Conservation (phyloP, 1,139 yeast species). For the Pichia sp. region DNA sequence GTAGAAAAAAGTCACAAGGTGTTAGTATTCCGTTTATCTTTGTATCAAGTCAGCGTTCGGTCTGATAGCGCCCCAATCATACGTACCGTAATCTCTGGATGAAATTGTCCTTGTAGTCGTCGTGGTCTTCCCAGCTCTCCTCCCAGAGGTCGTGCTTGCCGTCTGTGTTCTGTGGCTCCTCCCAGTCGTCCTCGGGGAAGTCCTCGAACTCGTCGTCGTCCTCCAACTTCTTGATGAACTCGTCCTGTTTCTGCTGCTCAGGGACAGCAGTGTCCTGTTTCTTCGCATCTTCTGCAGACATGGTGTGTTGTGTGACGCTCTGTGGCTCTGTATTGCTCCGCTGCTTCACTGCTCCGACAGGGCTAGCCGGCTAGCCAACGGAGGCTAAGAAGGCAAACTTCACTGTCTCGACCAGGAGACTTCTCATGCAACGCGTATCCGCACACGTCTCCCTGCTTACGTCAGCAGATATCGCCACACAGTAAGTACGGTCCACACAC, state of each 20-base stretch:
- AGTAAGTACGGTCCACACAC: no score
- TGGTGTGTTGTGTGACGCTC: neutral
- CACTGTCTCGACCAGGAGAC: no score
- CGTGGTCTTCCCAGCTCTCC: conserved; percentile 95
- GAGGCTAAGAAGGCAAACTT: no score
- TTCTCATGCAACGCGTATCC: no score
- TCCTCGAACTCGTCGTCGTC: conserved; percentile 96
- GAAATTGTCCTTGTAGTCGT: conserved; percentile 74
- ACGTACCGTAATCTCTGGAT: conserved; percentile 59
- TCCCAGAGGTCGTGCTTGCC: conserved; percentile 64
- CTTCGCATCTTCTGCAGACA: conserved; percentile 5
- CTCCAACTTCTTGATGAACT: conserved; percentile 60
- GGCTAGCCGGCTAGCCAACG: no score
- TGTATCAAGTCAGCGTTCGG: no score
- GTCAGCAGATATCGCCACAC: no score
- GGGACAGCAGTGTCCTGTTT: conserved; percentile 1
- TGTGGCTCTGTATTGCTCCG: neutral
- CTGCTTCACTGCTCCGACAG: no score
- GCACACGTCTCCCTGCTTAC: no score
- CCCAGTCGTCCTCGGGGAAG: conserved; percentile 80
- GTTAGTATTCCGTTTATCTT: conserved; percentile 12
- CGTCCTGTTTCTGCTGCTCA: conserved; percentile 22
- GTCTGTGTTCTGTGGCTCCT: conserved; percentile 43
- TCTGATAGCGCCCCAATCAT: neutral
- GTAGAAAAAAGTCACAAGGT: neutral